Conservation (phyloP, 768 basidiomycete species). For the Postia placenta region DNA sequence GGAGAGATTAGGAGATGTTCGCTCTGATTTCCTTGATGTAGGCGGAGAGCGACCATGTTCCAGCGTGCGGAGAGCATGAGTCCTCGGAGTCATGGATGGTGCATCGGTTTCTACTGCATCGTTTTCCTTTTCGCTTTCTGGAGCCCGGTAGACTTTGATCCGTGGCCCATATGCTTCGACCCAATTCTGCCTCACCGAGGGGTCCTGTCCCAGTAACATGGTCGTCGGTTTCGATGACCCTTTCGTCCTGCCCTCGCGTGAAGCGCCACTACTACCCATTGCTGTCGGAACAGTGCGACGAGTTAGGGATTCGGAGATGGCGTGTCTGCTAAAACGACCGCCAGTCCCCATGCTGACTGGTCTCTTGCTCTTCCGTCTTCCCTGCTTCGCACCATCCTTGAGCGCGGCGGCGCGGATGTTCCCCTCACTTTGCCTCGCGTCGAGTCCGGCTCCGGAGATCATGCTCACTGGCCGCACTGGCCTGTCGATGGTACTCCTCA, state of each 20-base stretch:
- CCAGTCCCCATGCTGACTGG: slow-evolving; percentile 1
- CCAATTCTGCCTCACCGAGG: neutral
- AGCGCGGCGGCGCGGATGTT: neutral
- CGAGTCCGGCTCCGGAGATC: slow-evolving; percentile 3
- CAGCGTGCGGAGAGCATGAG: neutral
- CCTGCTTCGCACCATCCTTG: neutral
- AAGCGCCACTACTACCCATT: too few relatives aligned
- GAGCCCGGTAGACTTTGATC: neutral
- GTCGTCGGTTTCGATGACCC: neutral
- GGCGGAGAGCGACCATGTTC: neutral
- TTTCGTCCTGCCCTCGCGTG: neutral
- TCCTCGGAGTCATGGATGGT: neutral
- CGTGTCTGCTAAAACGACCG: neutral
- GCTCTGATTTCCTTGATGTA: neutral
- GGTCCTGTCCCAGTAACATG: neutral
- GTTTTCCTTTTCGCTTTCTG: neutral
- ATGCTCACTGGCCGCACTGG: neutral
- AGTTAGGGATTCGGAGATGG: neutral
- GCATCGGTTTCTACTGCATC: neutral
- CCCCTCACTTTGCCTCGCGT: slow-evolving; percentile 7
- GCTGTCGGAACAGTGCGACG: too few relatives aligned
- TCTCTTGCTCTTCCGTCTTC: neutral
- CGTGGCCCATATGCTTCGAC: neutral
- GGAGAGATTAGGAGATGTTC: neutral
- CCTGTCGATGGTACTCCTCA: neutral